phyloP scores from a whole-genome alignment of 2,329 filamentous ascomycete genomes.

The Piedraia hortae region DNA sequence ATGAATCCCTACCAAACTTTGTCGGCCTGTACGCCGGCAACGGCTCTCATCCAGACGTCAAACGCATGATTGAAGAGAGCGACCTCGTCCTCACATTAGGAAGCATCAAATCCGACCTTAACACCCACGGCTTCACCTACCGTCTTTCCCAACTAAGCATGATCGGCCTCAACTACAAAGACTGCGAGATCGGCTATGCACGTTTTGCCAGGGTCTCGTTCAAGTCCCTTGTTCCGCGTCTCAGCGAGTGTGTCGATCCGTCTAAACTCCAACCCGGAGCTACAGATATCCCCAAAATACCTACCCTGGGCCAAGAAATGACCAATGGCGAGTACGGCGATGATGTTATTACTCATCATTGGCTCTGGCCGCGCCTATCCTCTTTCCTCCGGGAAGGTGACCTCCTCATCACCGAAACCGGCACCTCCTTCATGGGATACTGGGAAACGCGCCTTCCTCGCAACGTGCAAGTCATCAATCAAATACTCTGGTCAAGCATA shows the following conservation, averaged over 20 bases:
- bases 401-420: slow-evolving; percentile 8
- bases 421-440: slow-evolving; percentile 1
- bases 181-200: neutral
- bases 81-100: slow-evolving; percentile 44
- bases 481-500: slow-evolving; percentile 29
- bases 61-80: slow-evolving; percentile 15
- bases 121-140: slow-evolving; percentile 23
- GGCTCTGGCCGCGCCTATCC: neutral
- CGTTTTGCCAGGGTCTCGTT: neutral
- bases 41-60: slow-evolving; percentile 19
- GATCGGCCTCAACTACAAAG: neutral
- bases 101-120: slow-evolving; percentile 48
- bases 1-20: slow-evolving; percentile 39
- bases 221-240: neutral
- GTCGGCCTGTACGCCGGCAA: slow-evolving; percentile 44
- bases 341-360: neutral
- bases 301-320: neutral
- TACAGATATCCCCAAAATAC: neutral
- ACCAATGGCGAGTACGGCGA: neutral
- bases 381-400: slow-evolving; percentile 22
- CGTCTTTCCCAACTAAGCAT: neutral
- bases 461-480: neutral
- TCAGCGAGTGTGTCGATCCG: neutral
- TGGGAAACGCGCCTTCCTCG: neutral
- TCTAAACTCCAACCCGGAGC: neutral